These are phyloP conservation scores for Aspergillus novoparasiticus DNA, from an alignment of 2,329 filamentous ascomycete genomes.

Conservation along the genomic window DNA sequence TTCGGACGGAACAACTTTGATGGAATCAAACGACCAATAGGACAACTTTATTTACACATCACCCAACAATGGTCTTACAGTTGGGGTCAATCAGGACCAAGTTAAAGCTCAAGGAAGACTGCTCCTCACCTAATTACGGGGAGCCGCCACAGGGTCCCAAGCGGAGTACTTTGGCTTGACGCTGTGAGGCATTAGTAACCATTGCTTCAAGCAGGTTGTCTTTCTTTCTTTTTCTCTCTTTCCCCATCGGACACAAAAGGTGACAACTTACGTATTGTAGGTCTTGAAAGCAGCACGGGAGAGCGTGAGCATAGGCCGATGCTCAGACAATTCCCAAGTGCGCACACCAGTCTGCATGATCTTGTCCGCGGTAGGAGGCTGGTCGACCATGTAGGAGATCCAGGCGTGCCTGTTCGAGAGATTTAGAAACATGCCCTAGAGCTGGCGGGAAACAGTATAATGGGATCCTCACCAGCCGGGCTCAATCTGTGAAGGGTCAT, in stretches of 20 bases:
- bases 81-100: slow-evolving; percentile 1
- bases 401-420: slow-evolving; percentile 74
- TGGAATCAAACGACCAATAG: slow-evolving; percentile 28
- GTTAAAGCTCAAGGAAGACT: slow-evolving; percentile 4
- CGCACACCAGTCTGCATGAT: slow-evolving; percentile 68
- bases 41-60: slow-evolving; percentile 42
- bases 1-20: slow-evolving; percentile 18
- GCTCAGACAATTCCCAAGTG: slow-evolving; percentile 73
- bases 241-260: background rate
- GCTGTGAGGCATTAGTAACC: slow-evolving; percentile 19
- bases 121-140: slow-evolving; percentile 23
- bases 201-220: background rate
- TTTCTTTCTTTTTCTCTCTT: background rate
- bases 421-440: background rate
- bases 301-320: slow-evolving; percentile 74
- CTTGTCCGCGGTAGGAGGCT: slow-evolving; percentile 76
- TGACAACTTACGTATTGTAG: slow-evolving; percentile 84
- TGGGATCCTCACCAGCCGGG: slow-evolving; percentile 70
- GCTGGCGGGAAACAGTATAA: background rate
- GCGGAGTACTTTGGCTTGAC: slow-evolving; percentile 38
- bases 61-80: slow-evolving; percentile 11
- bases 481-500: slow-evolving; percentile 70
- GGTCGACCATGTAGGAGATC: slow-evolving; percentile 92
- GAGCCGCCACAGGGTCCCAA: slow-evolving; percentile 40
- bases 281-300: slow-evolving; percentile 83